Evolutionary conservation across 2,329 filamentous ascomycete genomes (phyloP).

Genomic region (Ophiostoma piceae): DNA sequence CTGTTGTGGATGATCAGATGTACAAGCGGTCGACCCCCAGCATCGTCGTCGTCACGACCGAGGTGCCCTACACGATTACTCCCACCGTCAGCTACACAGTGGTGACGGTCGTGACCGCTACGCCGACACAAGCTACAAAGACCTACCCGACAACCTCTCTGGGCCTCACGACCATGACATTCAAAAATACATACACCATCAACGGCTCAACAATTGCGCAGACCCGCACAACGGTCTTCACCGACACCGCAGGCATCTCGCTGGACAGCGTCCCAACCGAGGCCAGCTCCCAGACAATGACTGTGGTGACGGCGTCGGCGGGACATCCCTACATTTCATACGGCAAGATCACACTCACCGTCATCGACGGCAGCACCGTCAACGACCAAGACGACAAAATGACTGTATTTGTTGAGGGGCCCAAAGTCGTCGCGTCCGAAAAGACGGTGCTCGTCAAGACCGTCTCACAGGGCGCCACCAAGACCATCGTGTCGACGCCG

Average conservation of each 20-base stretch:
- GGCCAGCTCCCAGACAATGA: background rate
- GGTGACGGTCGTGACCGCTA: background rate
- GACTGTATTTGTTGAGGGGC: background rate
- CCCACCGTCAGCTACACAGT: background rate
- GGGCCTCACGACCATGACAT: background rate
- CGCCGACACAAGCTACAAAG: background rate
- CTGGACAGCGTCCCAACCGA: background rate
- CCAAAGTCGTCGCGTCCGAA: background rate
- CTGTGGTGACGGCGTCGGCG: background rate
- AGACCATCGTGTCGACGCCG: background rate
- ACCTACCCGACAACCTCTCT: background rate
- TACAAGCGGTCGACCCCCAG: background rate
- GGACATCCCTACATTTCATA: conserved; percentile 24
- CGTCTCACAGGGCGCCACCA: background rate
- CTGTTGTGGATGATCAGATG: background rate
- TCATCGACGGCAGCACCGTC: background rate
- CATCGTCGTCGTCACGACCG: conserved; percentile 15
- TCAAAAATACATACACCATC: background rate
- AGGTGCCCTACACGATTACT: conserved; percentile 20
- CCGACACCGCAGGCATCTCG: background rate
- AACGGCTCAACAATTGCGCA: background rate
- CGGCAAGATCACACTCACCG: conserved; percentile 29
- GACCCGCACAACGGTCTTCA: background rate
- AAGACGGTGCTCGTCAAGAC: background rate
- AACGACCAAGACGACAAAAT: conserved; percentile 22